phyloP scores from a whole-genome alignment of 495 filamentous ascomycete species.

The Hyaloscypha variabilis region DNA sequence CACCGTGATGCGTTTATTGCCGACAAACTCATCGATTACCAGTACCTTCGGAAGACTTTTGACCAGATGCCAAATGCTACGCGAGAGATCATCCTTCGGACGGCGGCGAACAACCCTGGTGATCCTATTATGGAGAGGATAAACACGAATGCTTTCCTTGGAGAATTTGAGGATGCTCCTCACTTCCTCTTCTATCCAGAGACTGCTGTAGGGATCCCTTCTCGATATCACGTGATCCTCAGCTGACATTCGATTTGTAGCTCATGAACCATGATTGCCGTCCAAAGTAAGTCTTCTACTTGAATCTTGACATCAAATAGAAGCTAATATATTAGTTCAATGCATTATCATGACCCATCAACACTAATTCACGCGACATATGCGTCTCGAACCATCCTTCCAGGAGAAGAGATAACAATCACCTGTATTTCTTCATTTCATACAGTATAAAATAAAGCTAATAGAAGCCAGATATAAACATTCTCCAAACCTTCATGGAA shows the following conservation, averaged over 20 bases:
- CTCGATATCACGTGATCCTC: neutral
- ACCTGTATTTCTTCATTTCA: slow-evolving; percentile 18
- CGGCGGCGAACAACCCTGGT: slow-evolving; percentile 13
- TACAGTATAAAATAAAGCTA: slow-evolving; percentile 1
- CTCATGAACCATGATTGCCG: slow-evolving; percentile 32
- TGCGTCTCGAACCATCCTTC: slow-evolving; percentile 26
- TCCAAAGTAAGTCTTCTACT: slow-evolving; percentile 25
- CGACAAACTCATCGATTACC: slow-evolving; percentile 19
- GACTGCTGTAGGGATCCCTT: slow-evolving; percentile 24
- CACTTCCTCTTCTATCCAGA: slow-evolving; percentile 31
- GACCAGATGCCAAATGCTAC: slow-evolving; percentile 25
- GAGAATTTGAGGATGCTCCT: slow-evolving; percentile 24
- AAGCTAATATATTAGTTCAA: slow-evolving; percentile 18
- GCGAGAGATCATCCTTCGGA: slow-evolving; percentile 19
- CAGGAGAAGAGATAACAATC: slow-evolving; percentile 31
- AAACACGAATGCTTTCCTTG: slow-evolving; percentile 31
- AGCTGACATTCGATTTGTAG: slow-evolving; percentile 6
- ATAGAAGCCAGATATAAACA: slow-evolving; percentile 23
- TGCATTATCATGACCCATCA: slow-evolving; percentile 26
- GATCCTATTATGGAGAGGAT: slow-evolving; percentile 31
- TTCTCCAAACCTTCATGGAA: slow-evolving; percentile 21
- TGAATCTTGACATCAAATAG: neutral
- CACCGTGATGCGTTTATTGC: slow-evolving; percentile 24
- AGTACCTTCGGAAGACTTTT: slow-evolving; percentile 25
- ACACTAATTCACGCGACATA: slow-evolving; percentile 26